A percentile compares a stretch with the other conserved stretches of the same genome.
Evolutionary conservation across 805 yeast species (phyloP).

Genomic region (Yarrowia hollandica): DNA sequence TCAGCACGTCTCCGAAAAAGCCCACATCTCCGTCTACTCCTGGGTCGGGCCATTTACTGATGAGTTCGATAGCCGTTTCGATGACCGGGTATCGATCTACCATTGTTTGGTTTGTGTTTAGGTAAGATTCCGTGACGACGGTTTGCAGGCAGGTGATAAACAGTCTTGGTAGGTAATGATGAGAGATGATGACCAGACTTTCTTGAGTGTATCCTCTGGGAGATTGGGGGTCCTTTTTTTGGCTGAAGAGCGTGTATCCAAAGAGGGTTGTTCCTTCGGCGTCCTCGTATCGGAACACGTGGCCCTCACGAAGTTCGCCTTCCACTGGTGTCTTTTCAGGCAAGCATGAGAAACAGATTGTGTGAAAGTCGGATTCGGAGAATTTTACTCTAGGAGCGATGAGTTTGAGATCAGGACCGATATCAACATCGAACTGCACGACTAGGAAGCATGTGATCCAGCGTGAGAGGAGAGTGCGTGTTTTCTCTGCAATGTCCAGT

Average conservation of each 20-base stretch:
- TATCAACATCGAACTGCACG: conserved; percentile 37
- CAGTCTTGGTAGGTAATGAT: conserved; percentile 33
- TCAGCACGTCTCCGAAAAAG: conserved; percentile 2
- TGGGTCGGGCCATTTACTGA: conserved; percentile 37
- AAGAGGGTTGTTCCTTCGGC: conserved; percentile 26
- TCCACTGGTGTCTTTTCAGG: conserved; percentile 35
- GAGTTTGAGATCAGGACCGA: conserved; percentile 38
- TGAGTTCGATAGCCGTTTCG: conserved; percentile 35
- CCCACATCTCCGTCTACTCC: conserved; percentile 22
- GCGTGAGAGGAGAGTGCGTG: conserved; percentile 12
- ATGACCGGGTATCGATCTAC: conserved; percentile 35
- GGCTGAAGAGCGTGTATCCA: conserved; percentile 35
- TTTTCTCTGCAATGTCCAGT: conserved; percentile 28
- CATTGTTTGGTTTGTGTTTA: conserved; percentile 28
- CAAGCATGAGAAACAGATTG: conserved; percentile 37
- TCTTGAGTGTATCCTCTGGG: conserved; percentile 37
- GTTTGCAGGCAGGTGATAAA: conserved; percentile 33
- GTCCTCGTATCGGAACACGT: conserved; percentile 31
- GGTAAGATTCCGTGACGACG: conserved; percentile 29
- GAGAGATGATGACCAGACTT: conserved; percentile 35
- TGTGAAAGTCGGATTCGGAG: conserved; percentile 36
- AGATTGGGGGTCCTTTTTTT: conserved; percentile 31
- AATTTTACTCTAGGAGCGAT: conserved; percentile 37
- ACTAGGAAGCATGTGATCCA: conserved; percentile 35
- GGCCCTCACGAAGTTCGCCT: conserved; percentile 20